Conservation (phyloP, 1,139 yeast species). For the Yamadazyma dushanensis region DNA sequence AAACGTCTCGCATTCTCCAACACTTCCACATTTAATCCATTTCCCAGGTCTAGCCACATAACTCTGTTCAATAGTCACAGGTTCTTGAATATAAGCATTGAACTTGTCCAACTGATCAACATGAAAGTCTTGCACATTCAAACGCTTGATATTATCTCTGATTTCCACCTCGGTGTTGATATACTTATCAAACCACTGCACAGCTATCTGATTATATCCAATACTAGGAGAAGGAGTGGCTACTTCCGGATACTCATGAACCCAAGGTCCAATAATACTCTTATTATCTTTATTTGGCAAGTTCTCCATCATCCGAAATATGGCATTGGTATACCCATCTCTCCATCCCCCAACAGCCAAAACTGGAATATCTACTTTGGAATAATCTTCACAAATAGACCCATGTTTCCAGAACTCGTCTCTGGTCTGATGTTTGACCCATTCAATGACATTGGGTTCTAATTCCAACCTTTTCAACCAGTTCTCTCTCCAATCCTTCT, state of each 20-base stretch:
- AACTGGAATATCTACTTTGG: slow-evolving; percentile 37
- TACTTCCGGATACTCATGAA: slow-evolving; percentile 45
- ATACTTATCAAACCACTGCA: slow-evolving; percentile 37
- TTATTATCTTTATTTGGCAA: slow-evolving; percentile 28
- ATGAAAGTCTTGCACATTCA: slow-evolving; percentile 11
- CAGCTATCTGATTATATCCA: slow-evolving; percentile 38
- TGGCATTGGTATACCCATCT: slow-evolving; percentile 43
- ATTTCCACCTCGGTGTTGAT: slow-evolving; percentile 22
- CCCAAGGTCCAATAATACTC: slow-evolving; percentile 44
- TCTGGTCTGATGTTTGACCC: slow-evolving; percentile 40
- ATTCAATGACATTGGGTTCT: slow-evolving; percentile 35
- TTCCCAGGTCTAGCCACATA: slow-evolving; percentile 33
- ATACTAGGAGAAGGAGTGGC: slow-evolving; percentile 43
- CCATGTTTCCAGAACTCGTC: slow-evolving; percentile 46
- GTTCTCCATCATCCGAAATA: slow-evolving; percentile 37
- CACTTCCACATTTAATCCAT: slow-evolving; percentile 27
- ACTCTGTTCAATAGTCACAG: slow-evolving; percentile 28
- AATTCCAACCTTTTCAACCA: slow-evolving; percentile 34
- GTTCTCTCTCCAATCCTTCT: slow-evolving; percentile 35
- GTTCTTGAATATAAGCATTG: slow-evolving; percentile 42
- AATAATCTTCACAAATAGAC: slow-evolving; percentile 37
- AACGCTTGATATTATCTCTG: slow-evolving; percentile 2
- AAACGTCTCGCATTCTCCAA: slow-evolving; percentile 1
- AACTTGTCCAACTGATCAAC: slow-evolving; percentile 21
- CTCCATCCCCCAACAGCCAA: slow-evolving; percentile 44